Base-by-base conservation (phyloP, 2,329 filamentous ascomycete species). In the Pseudogymnoascus destructans region DNA sequence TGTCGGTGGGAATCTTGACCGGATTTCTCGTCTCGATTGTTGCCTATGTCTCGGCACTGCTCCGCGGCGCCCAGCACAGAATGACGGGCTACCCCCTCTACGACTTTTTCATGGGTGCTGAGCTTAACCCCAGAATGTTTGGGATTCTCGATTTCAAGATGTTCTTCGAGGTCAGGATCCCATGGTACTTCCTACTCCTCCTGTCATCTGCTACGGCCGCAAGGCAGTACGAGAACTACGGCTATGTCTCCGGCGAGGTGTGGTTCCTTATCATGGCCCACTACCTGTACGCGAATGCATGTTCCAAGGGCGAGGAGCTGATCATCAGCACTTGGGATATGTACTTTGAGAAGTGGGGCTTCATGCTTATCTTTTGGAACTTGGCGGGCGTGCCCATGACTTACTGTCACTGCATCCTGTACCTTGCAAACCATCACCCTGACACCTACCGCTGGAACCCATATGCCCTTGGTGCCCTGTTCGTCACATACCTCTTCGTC, bases 341-440 rank as follows among this genome's bases (percentile, higher is more conserved):
- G 86, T 95, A 95, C 77, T 92, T 89, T 67, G 90, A 95, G 77
- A 95, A 95, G 75, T 91, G 88, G 82, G 90, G 90, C 57, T 95
- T 95, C 77, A 95, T 95, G 90, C 81, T 95, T 64, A 95, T 95
- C 72, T 95, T 95, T 81, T 95, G 90, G 90, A 95, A 95, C 73
- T 77, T 95, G 70, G 89, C 90, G 52, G 90, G 90, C 64, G 90
- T 95, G 23, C 90, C 90, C 11, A 78, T 95, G 57, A 90, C 84
- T 58, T 95, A 95, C 79, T 95, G 89, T 75, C 90, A 95, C 77
- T 93, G 87, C 79, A 92, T 87, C 55, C 82, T 95, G 66, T 95
- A 87, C 74, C 79, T 95, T 56, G 89, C 89, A 64, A 91, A 87
- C 72, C 89, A 95, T 71, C 74, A 86, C 66, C 87, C 91, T 0